Conservation (phyloP, 106 monocot genomes). For the Acorus calamus region DNA sequence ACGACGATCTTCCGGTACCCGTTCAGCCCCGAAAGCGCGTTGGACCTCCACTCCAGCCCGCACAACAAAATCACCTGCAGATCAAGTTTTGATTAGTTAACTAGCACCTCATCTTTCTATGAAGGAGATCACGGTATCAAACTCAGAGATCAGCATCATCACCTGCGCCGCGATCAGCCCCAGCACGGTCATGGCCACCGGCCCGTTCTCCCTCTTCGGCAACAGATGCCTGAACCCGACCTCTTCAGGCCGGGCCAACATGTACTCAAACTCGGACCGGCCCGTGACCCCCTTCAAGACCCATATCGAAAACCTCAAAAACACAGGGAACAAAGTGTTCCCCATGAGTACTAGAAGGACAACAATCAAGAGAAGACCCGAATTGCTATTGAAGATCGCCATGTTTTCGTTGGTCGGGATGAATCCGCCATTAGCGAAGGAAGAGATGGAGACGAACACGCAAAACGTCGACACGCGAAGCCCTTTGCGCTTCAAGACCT, state of each 20-base stretch:
- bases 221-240: constrained; percentile 25
- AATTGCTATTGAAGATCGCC: neutral
- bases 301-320: constrained; percentile 18
- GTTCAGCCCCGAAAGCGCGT: constrained; percentile 30
- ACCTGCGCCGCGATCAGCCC: neutral
- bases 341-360: constrained; percentile 20
- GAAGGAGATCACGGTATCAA: no score
- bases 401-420: constrained; percentile 7
- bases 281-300: constrained; percentile 20
- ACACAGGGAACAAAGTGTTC: constrained; percentile 30
- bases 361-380: constrained; percentile 17
- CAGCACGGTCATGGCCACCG: constrained; percentile 17
- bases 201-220: constrained; percentile 10
- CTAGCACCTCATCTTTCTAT: no score
- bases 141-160: no score
- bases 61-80: constrained; percentile 33
- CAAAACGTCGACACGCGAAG: no score
- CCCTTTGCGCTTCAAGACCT: constrained; percentile 16
- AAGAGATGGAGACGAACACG: constrained; percentile 17
- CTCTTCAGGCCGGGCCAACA: constrained; percentile 7
- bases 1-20: constrained; percentile 36
- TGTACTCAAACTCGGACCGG: constrained; percentile 13
- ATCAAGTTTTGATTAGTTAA: no score
- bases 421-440: constrained; percentile 15
- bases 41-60: constrained; percentile 51